phyloP scores from a whole-genome alignment of 2,329 filamentous ascomycete species.

The Curvularia verruculosa region DNA sequence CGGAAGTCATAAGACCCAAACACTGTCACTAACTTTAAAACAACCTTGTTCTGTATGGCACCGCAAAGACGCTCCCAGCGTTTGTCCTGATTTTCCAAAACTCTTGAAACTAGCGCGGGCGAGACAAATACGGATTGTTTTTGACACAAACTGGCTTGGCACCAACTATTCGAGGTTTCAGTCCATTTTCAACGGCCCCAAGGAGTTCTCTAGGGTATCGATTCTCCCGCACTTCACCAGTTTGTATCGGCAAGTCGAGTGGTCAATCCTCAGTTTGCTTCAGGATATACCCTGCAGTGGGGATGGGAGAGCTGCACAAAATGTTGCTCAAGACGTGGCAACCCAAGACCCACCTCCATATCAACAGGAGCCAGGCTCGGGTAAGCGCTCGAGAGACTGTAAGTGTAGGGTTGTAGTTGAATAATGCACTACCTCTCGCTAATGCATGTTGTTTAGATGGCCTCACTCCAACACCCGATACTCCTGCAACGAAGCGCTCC shows the following conservation, averaged over 20 bases:
- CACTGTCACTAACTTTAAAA: conserved; percentile 2
- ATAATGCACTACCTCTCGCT: background rate
- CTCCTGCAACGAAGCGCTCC: background rate
- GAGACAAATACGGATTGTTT: conserved; percentile 1
- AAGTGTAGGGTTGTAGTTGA: background rate
- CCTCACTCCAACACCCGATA: background rate
- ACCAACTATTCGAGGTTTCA: background rate
- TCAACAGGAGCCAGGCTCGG: background rate
- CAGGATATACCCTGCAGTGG: background rate
- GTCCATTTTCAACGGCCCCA: background rate
- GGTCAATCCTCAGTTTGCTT: background rate
- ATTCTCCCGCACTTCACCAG: background rate
- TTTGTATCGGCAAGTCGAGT: background rate
- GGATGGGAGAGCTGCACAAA: background rate
- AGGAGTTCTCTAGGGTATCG: background rate
- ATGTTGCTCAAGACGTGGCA: background rate
- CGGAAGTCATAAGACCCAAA: background rate
- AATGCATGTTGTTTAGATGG: background rate
- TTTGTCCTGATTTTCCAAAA: background rate
- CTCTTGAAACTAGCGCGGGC: conserved; percentile 1
- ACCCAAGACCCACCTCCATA: conserved; percentile 5
- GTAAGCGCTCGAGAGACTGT: background rate
- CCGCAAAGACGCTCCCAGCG: background rate
- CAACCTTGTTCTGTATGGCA: conserved; percentile 7
- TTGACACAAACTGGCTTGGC: conserved; percentile 5